Conservation (phyloP, 306 rosid species). For the Cucurbita moschata region DNA sequence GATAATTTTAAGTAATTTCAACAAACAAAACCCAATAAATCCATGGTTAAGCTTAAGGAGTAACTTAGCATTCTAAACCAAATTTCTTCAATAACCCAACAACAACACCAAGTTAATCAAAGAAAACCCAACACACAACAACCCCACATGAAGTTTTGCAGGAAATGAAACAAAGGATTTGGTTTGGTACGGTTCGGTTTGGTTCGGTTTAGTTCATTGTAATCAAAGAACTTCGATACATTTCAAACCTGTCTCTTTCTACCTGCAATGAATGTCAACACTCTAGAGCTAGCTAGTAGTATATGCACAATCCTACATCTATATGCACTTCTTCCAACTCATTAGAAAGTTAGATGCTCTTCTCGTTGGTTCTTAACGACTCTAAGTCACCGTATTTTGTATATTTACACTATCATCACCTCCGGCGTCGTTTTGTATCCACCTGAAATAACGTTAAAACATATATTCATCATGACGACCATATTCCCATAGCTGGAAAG, state of each 20-base stretch:
- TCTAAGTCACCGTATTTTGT: not conserved
- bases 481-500: not conserved
- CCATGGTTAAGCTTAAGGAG: too few species aligned
- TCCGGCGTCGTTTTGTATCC: conserved; percentile 87
- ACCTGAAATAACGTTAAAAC: conserved; percentile 36
- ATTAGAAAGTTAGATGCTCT: not conserved
- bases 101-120: too few species aligned
- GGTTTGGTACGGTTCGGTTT: not conserved
- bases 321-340: not conserved
- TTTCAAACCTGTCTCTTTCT: conserved; percentile 6
- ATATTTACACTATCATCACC: conserved; percentile 19
- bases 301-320: conserved; percentile 2
- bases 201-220: not conserved
- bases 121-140: too few species aligned
- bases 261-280: not conserved
- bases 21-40: too few species aligned
- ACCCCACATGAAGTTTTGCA: not conserved
- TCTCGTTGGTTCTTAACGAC: not conserved
- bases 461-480: not conserved
- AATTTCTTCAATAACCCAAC: too few species aligned
- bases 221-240: not conserved
- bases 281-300: not conserved
- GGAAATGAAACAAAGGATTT: not conserved
- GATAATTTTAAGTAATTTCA: too few species aligned
- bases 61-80: too few species aligned